phyloP scores from a whole-genome alignment of 768 basidiomycete genomes.

The Suillus spraguei region DNA sequence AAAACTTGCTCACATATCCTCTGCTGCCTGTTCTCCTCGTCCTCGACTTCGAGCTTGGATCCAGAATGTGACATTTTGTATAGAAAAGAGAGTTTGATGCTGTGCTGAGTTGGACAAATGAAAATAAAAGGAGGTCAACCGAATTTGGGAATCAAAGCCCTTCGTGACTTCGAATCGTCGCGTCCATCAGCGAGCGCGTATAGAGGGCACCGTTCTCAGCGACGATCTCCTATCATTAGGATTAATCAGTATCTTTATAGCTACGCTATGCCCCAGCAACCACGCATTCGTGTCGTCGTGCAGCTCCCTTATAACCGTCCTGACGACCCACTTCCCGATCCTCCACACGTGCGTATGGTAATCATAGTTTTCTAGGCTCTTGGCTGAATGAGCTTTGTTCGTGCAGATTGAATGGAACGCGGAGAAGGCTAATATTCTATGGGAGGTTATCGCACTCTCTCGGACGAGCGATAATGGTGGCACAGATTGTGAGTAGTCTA shows the following conservation, averaged over 20 bases:
- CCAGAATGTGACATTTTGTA: conserved; percentile 11
- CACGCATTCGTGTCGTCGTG: conserved; percentile 70
- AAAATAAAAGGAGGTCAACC: conserved; percentile 6
- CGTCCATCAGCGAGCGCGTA: conserved; percentile 9
- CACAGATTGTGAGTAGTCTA: conserved; percentile 68
- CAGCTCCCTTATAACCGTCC: conserved; percentile 80
- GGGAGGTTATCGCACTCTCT: conserved; percentile 85
- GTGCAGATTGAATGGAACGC: conserved; percentile 80
- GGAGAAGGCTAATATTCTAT: conserved; percentile 83
- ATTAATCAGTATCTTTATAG: background rate
- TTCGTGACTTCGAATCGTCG: conserved; percentile 1
- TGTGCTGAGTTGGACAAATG: conserved; percentile 1
- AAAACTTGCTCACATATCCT: conserved; percentile 41
- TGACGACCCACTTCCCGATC: conserved; percentile 65
- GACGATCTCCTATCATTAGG: background rate
- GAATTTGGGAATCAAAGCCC: conserved; percentile 8
- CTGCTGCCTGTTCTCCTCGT: conserved; percentile 45
- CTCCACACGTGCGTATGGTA: conserved; percentile 59
- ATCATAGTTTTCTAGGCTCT: conserved; percentile 6
- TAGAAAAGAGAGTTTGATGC: conserved; percentile 9
- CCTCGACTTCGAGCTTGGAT: conserved; percentile 47
- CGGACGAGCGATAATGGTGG: conserved; percentile 71
- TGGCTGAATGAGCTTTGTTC: conserved; percentile 17
- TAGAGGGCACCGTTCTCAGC: background rate
- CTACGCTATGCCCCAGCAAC: conserved; percentile 25